These are phyloP conservation scores for Exophiala alcalophila DNA, from an alignment of 2,329 filamentous ascomycete genomes.

Conservation along the genomic window DNA sequence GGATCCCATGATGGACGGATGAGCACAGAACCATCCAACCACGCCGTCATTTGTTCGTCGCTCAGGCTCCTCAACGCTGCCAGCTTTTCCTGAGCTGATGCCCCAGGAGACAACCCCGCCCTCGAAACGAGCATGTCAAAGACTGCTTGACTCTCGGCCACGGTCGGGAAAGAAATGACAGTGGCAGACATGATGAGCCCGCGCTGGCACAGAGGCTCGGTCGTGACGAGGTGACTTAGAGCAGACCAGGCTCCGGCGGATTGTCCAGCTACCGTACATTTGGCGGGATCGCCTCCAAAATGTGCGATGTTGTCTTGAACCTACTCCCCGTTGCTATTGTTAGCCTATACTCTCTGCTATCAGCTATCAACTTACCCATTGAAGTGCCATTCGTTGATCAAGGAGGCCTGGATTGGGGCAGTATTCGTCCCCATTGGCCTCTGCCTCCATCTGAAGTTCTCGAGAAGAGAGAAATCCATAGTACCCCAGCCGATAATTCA, in stretches of 20 bases:
- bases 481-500: constrained; percentile 46
- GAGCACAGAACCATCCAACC: not conserved
- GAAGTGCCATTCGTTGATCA: constrained; percentile 38
- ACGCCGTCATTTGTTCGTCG: not conserved
- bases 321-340: constrained; percentile 21
- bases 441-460: constrained; percentile 30
- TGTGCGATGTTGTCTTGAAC: constrained; percentile 31
- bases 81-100: constrained; percentile 6
- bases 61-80: constrained; percentile 6
- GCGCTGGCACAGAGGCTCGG: constrained; percentile 1
- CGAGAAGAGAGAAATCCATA: constrained; percentile 38
- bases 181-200: constrained; percentile 9
- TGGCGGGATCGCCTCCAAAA: constrained; percentile 34
- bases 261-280: constrained; percentile 34
- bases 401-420: constrained; percentile 36
- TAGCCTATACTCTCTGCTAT: not conserved
- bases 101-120: not conserved
- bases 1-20: constrained; percentile 9
- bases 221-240: constrained; percentile 3
- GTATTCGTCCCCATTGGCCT: constrained; percentile 32
- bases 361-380: constrained; percentile 31
- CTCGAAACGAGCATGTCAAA: constrained; percentile 7
- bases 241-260: constrained; percentile 30
- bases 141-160: not conserved
- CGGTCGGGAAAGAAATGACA: not conserved